Base-by-base conservation (phyloP, 257 asterid genomes). In the Nicotiana benthamiana region DNA sequence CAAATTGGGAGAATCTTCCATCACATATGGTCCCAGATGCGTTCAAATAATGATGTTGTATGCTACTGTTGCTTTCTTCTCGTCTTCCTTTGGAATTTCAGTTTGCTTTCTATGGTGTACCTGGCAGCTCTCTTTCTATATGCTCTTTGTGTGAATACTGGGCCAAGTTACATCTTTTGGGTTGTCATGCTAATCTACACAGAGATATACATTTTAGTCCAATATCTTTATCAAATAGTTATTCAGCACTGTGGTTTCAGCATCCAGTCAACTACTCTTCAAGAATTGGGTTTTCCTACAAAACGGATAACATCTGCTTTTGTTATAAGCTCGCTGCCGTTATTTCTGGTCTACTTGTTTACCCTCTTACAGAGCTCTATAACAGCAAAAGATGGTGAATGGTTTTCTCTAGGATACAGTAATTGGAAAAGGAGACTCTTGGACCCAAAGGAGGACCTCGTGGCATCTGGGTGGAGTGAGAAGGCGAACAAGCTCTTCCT, bases 291-390 rank as follows among this genome's bases (percentile, higher is more conserved):
- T 28, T 96, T 96, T 84, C 98, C 98, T 48, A 87, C 92, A 7
- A 91, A 83, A 81, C 90, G 80, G 89, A 96, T 96, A 87, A 86
- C 81, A 61, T 91, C 99, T 34, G 87, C 99, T 22, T 96, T 96
- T 84, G 99, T 94, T 26, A 83, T 91, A 82, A 94, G 97, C 83
- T 87, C 93, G 81, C 88, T 96, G 68, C 98, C 99, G 81, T 87
- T 96, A 82, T 96, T 94, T 89, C 87, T 94, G 86, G 94, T 96
- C 82, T 96, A 96, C 83, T 88, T 96, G 53, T 94, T 90, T 75
- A 96, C 99, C 80, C 96, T 96, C 70, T 88, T 96, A 84, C 98
- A 96, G 89, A 90, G 97, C 89, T 92, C 99, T 63, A 94, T 96
- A 81, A 96, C 99, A 64, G 98, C 98, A 83, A 96, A 94, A 89